These are phyloP conservation scores for Microdochium bolleyi DNA, from an alignment of 2,329 filamentous ascomycete genomes.

Conservation along the genomic window DNA sequence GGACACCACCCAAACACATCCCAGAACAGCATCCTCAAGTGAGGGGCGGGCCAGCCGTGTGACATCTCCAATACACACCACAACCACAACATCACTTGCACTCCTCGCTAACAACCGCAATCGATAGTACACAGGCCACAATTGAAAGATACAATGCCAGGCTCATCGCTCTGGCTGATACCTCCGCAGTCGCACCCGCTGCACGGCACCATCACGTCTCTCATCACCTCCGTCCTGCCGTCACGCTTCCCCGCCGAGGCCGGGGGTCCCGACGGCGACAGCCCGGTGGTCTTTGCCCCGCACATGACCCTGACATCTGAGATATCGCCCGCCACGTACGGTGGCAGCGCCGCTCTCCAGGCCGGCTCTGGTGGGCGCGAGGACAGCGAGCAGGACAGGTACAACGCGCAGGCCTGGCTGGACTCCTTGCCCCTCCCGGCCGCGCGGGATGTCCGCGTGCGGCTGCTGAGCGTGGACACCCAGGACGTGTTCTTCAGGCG, in stretches of 20 bases:
- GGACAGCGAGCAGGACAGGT: neutral
- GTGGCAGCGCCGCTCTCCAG: neutral
- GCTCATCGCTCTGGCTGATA: conserved; percentile 23
- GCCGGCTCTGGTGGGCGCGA: too few species aligned
- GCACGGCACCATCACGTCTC: conserved; percentile 9
- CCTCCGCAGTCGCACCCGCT: conserved; percentile 15
- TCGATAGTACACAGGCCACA: neutral
- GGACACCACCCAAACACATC: too few species aligned
- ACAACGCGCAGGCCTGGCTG: conserved; percentile 17
- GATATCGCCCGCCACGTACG: conserved; percentile 13
- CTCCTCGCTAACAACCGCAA: neutral
- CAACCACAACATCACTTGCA: too few species aligned
- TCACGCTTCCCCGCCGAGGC: conserved; percentile 12
- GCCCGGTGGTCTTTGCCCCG: conserved; percentile 11
- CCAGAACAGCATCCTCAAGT: too few species aligned
- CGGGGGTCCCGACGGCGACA: conserved; percentile 2
- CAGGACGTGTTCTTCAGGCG: conserved; percentile 19
- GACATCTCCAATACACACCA: too few species aligned
- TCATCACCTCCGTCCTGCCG: conserved; percentile 15
- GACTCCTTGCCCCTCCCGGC: conserved; percentile 12
- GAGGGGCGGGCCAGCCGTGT: too few species aligned
- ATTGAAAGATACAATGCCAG: conserved; percentile 14
- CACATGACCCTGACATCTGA: conserved; percentile 22
- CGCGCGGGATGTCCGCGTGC: conserved; percentile 5
- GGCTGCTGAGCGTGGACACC: conserved; percentile 6